Base-by-base conservation (phyloP, 2,329 filamentous ascomycete genomes). In the Chrysoporthe cubensis region DNA sequence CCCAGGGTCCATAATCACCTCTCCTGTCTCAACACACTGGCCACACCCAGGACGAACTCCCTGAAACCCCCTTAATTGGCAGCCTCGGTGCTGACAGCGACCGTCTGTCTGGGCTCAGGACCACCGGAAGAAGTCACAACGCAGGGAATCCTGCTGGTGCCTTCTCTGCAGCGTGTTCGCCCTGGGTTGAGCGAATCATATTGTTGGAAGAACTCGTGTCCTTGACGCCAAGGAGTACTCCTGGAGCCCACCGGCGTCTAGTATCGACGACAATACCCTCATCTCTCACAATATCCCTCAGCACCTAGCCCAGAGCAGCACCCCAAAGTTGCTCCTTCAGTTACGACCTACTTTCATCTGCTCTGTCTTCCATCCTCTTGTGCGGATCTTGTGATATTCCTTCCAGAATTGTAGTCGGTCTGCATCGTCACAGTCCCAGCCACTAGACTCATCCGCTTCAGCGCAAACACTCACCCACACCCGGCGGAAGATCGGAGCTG, bases 121-220 rank as follows among this genome's bases (percentile, higher is more conserved):
- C 8, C 44, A 50, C n/a, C 11, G 11, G 32, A 52, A 62, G 60
- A 37, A 62, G 60, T 50, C 44, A 48, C 60, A 37, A 8, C 60
- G 32, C 26, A 18, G 18, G 26, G 60, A 44, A 40, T 40, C 9
- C 26, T 44, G 16, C n/a, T 34, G 44, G 43, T 48, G 32, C 60
- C 60, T 62, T 18, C 44, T 48, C 32, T 37, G 43, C 21, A n/a
- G 18, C 16, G 18, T 40, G 3, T 21, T 48, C 2, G 8, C 9
- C 13, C 42, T 61, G 58, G 58, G 6, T 21, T 57, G 54, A n/a
- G 32, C 54, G 11, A 13, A 32, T 34, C n/a, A 46, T 3, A 16
- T 6, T 43, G 8, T 34, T 34, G 42, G 26, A 26, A 61, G 40
- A 4, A 44, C 21, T 16, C 40, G 43, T 5, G 9, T 44, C 21